Conservation (phyloP, 176 grass and related monocot species). For the Chloris gayana region DNA sequence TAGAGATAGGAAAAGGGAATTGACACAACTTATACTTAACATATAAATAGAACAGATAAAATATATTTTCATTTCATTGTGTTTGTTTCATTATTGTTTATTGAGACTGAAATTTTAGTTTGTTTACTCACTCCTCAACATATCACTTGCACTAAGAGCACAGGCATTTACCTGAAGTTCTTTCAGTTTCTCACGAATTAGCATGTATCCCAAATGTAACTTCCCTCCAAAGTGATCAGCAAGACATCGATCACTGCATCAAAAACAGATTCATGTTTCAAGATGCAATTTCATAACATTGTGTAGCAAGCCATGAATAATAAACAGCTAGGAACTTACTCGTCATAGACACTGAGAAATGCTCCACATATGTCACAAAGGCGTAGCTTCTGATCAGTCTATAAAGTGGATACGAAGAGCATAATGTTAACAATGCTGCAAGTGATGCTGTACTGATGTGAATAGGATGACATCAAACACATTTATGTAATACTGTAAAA, state of each 20-base stretch:
- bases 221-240: slow-evolving; percentile 99
- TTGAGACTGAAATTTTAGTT: slow-evolving; percentile 9
- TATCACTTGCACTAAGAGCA: background rate
- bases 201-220: slow-evolving; percentile 92
- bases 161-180: slow-evolving; percentile 77
- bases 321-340: slow-evolving; percentile 47
- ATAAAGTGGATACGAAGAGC: slow-evolving; percentile 17
- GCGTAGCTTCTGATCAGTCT: slow-evolving; percentile 98
- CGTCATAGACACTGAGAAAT: slow-evolving; percentile 85
- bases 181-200: slow-evolving; percentile 85
- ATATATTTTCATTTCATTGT: slow-evolving; percentile 16
- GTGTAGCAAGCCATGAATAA: background rate
- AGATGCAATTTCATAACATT: background rate
- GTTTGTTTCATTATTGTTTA: slow-evolving; percentile 9
- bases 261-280: slow-evolving; percentile 17
- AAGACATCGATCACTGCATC: slow-evolving; percentile 83
- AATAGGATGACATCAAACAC: too few relatives aligned
- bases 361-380: slow-evolving; percentile 99
- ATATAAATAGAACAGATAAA: slow-evolving; percentile 27
- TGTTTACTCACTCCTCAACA: slow-evolving; percentile 27
- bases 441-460: background rate
- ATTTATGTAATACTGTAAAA: too few relatives aligned
- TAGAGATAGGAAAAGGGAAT: slow-evolving; percentile 23
- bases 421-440: slow-evolving; percentile 18
- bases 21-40: slow-evolving; percentile 31